Percentiles rank a stretch among this genome's conserved stretches.
Evolutionary conservation across 345 rosid species (phyloP).

Genomic region (Moringa oleifera): DNA sequence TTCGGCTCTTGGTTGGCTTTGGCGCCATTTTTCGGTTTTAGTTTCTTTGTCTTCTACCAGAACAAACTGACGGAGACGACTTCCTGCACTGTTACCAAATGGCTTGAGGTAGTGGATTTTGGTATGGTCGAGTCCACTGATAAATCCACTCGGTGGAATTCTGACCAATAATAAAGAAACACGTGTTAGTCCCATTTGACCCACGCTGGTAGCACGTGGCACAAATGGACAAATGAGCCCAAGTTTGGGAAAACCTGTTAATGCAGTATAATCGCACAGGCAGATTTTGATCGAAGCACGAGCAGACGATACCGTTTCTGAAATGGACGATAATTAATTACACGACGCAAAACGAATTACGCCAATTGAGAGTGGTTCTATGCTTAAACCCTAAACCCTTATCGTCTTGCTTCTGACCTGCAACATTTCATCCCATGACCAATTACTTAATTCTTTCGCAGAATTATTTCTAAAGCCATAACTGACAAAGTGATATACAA

Average conservation of each 20-base stretch:
- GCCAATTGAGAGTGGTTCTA: neutral
- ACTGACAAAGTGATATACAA: neutral
- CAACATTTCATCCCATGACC: constrained; percentile 17
- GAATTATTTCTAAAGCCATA: neutral
- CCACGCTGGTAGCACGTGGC: too few species aligned
- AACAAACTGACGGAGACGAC: too few species aligned
- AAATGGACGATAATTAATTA: neutral
- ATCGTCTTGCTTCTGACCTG: constrained; percentile 8
- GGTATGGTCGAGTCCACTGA: too few species aligned
- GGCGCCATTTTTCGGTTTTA: constrained; percentile 59
- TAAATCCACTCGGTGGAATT: neutral
- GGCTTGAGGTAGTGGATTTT: too few species aligned
- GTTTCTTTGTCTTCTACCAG: constrained; percentile 5
- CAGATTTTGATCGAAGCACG: too few species aligned
- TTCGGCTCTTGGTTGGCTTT: constrained; percentile 39
- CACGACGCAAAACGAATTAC: neutral
- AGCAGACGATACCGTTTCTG: too few species aligned
- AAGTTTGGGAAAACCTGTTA: too few species aligned
- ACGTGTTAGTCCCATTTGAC: too few species aligned
- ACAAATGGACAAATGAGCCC: too few species aligned
- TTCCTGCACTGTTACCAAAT: too few species aligned
- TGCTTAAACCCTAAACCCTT: constrained; percentile 41
- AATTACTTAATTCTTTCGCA: neutral
- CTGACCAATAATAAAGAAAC: too few species aligned
- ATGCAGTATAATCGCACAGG: too few species aligned